Base-by-base conservation (phyloP, 1,284 basidiomycete species). In the Ustilago shanxiensis region DNA sequence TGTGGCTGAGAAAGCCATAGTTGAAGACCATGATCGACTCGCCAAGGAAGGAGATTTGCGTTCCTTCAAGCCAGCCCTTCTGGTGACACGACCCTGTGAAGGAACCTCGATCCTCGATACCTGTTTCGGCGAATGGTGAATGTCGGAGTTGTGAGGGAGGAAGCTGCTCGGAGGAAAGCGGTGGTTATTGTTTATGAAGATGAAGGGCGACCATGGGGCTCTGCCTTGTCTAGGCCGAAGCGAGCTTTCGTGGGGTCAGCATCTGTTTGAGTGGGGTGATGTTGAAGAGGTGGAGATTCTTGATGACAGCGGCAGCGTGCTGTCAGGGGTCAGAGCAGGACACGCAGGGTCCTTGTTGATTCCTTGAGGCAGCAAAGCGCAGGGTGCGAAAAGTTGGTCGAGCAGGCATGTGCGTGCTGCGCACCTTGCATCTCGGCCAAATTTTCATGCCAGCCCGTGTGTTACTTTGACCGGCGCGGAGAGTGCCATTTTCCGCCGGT, bases 1-100 rank as follows among this genome's bases (percentile, higher is more conserved):
- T 67, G 50, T 76, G 73, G 58, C 66, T 71, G 29, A 79, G 63
- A 24, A 60, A 79, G 55, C 77, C 77, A 41, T 77, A 68, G 57
- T 61, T 67, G 68, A 66, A 60, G 2, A 51, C 39, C 64, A 66
- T 66, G 11, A 10, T 47, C 28, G 28, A 20, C 18, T 1, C 4
- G 13, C 18, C n/a, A 13, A 35, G 7, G 31, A 16, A 33, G n/a
- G 3, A 11, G 8, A 51, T 26, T 28, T 8, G n/a, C n/a, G n/a
- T n/a, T n/a, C n/a, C n/a, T n/a, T n/a, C n/a, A 18, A 29, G 51
- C 51, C 51, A 16, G 18, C n/a, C 31, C 28, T 18, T 6, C 35
- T 13, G 9, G 2, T 28, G n/a, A 16, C 7, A 39, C 13, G 14
- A 18, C 37, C 37, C 14, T 20, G n/a, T 47, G n/a, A 7, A 22